Evolutionary conservation across 768 basidiomycete genomes (phyloP).

Genomic region (Trametopsis cervina): DNA sequence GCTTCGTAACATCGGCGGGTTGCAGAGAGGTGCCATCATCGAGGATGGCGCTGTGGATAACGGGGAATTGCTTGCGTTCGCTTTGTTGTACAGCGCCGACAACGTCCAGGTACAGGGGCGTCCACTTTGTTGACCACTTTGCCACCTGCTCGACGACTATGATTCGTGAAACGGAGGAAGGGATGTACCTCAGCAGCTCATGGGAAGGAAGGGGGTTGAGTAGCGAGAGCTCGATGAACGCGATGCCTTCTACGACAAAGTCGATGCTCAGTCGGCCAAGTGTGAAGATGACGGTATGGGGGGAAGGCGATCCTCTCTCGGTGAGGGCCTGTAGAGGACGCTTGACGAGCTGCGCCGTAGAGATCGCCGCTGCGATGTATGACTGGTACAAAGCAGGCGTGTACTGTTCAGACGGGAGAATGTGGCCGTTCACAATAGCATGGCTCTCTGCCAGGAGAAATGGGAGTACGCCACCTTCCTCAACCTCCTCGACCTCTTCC

Average conservation of each 20-base stretch:
- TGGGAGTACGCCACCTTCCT: conserved; percentile 50
- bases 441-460: conserved; percentile 48
- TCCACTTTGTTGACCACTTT: conserved; percentile 78
- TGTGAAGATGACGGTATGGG: conserved; percentile 64
- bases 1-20: conserved; percentile 39
- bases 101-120: conserved; percentile 80
- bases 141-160: conserved; percentile 79
- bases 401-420: conserved; percentile 21
- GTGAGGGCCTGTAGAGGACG: conserved; percentile 53
- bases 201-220: conserved; percentile 60
- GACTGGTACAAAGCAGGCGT: conserved; percentile 35
- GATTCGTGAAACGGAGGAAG: conserved; percentile 55
- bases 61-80: conserved; percentile 34
- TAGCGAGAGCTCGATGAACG: conserved; percentile 59
- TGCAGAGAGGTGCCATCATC: conserved; percentile 38
- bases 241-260: conserved; percentile 46
- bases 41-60: conserved; percentile 57
- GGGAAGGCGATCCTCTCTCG: conserved; percentile 43
- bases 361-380: conserved; percentile 63
- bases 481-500: conserved; percentile 41
- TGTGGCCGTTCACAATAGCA: conserved; percentile 24
- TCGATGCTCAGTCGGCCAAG: conserved; percentile 48
- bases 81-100: conserved; percentile 60
- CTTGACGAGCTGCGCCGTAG: conserved; percentile 55
- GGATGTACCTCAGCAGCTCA: conserved; percentile 51